These are phyloP conservation scores for Pseudoperonospora humuli DNA, from an alignment of 352 stramenopile species.

Conservation along the genomic window DNA sequence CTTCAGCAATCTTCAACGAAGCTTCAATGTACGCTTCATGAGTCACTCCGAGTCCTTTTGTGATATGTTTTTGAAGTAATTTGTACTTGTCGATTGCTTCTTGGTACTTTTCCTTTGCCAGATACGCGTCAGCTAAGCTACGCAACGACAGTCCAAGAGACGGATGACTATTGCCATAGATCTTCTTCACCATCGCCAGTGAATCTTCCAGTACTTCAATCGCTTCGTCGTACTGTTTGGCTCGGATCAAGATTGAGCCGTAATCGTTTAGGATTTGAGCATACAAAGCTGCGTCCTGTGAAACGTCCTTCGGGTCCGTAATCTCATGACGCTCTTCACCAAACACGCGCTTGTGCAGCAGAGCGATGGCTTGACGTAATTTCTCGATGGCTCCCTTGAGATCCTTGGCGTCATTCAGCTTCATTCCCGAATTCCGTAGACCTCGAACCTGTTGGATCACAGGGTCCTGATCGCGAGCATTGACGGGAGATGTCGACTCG, in stretches of 20 bases:
- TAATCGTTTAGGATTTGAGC: constrained; percentile 78
- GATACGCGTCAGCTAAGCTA: constrained; percentile 73
- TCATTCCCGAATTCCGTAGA: constrained; percentile 69
- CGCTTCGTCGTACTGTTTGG: constrained; percentile 67
- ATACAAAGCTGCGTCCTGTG: constrained; percentile 66
- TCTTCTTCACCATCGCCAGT: constrained; percentile 58
- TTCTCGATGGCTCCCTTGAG: constrained; percentile 48
- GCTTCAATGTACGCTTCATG: constrained; percentile 77
- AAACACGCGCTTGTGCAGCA: constrained; percentile 68
- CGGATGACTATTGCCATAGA: constrained; percentile 76
- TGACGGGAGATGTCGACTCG: constrained; percentile 22
- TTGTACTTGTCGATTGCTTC: constrained; percentile 65
- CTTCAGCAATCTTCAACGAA: constrained; percentile 54
- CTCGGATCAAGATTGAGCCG: constrained; percentile 60
- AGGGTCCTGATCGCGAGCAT: constrained; percentile 44
- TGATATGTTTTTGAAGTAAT: constrained; percentile 59
- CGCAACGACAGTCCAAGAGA: constrained; percentile 66
- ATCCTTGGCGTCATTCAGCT: constrained; percentile 53
- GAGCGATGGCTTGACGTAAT: constrained; percentile 54
- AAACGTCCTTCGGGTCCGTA: constrained; percentile 47
- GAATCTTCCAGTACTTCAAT: constrained; percentile 73
- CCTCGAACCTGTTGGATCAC: constrained; percentile 54
- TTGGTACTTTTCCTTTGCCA: constrained; percentile 67
- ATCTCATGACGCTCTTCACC: constrained; percentile 36
- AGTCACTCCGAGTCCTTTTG: constrained; percentile 46